Evolutionary conservation across 805 yeast genomes (phyloP).

Genomic region (Candida methanosorbosa): DNA sequence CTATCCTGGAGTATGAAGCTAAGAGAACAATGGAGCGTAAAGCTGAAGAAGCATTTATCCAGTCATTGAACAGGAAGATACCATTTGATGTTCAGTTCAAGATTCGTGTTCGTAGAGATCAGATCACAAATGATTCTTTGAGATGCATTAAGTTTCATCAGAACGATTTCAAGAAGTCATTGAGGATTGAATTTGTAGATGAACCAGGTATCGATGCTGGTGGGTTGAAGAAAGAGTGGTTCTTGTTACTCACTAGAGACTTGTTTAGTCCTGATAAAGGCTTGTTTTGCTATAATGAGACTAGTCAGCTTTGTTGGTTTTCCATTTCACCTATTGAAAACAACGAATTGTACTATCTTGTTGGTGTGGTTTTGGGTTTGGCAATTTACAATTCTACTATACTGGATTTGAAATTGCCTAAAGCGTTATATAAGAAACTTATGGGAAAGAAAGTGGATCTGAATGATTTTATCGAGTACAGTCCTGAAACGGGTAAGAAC

Average conservation of each 20-base stretch:
- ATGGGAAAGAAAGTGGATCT: slow-evolving; percentile 45
- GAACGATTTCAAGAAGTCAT: slow-evolving; percentile 59
- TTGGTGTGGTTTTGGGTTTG: slow-evolving; percentile 82
- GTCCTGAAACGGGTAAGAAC: slow-evolving; percentile 57
- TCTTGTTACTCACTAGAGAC: slow-evolving; percentile 59
- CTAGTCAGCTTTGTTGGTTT: slow-evolving; percentile 75
- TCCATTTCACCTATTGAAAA: slow-evolving; percentile 35
- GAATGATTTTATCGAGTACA: slow-evolving; percentile 58
- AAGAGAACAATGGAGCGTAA: slow-evolving; percentile 72
- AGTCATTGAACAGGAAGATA: slow-evolving; percentile 54
- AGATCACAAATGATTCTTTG: slow-evolving; percentile 69
- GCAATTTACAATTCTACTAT: slow-evolving; percentile 90
- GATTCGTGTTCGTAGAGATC: slow-evolving; percentile 58
- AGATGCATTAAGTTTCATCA: slow-evolving; percentile 46
- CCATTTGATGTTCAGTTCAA: slow-evolving; percentile 61
- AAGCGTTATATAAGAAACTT: slow-evolving; percentile 67
- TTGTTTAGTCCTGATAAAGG: slow-evolving; percentile 64
- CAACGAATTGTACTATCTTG: slow-evolving; percentile 56
- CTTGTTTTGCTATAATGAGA: slow-evolving; percentile 57
- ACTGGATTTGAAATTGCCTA: slow-evolving; percentile 71
- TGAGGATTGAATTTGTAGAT: slow-evolving; percentile 70
- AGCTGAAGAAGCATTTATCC: slow-evolving; percentile 84
- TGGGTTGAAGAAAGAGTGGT: slow-evolving; percentile 93
- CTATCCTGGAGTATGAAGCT: slow-evolving; percentile 76
- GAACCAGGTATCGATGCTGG: slow-evolving; percentile 97